A percentile compares a stretch with the other conserved stretches of the same genome.
phyloP scores from a whole-genome alignment of 2,329 filamentous ascomycete species.

The Chaetomium strumarium region DNA sequence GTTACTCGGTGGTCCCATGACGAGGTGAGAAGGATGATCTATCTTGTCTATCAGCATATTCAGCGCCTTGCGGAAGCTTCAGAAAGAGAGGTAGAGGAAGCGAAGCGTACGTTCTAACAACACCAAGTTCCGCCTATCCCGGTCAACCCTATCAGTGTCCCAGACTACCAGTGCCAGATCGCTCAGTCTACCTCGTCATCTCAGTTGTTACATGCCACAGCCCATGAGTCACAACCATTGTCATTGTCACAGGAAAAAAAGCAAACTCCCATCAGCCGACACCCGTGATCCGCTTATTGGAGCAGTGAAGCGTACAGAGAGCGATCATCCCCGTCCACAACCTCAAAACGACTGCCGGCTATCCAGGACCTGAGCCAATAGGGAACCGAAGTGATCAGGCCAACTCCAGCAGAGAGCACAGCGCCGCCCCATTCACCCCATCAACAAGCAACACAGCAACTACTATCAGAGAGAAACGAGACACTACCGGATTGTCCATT shows the following conservation, averaged over 20 bases:
- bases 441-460: neutral
- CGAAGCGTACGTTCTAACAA: no score
- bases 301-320: neutral
- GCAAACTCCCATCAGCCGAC: neutral
- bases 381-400: neutral
- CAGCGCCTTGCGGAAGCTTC: no score
- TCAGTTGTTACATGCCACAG: no score
- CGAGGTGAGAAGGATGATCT: no score
- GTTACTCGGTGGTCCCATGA: no score
- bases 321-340: neutral
- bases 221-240: neutral
- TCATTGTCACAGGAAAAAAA: neutral
- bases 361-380: neutral
- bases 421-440: no score
- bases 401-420: neutral
- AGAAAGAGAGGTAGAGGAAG: no score
- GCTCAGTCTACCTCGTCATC: no score
- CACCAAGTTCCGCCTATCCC: no score
- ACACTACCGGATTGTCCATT: neutral
- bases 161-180: no score
- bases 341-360: neutral
- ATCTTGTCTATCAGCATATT: no score
- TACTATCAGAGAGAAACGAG: neutral
- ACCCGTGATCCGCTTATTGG: neutral
- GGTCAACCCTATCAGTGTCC: no score